A percentile compares a stretch with the other conserved stretches of the same genome.
Conservation (phyloP, 164 flowering plant genomes). For the Aristolochia contorta region DNA sequence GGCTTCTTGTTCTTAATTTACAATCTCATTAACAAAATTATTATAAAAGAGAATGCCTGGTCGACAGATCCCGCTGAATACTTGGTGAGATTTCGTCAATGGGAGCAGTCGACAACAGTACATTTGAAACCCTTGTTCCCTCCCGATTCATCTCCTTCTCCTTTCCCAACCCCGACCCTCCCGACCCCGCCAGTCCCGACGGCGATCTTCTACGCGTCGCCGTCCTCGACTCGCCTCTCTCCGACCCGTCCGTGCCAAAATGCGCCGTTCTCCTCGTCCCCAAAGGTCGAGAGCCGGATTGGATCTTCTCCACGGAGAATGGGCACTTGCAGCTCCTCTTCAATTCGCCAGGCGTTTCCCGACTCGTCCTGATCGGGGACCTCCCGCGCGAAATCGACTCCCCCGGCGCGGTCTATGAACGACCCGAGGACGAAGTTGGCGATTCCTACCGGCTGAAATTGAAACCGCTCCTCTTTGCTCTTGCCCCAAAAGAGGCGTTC, state of each 20-base stretch:
- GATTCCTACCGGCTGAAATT: conserved; percentile 19
- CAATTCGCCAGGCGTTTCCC: conserved; percentile 40
- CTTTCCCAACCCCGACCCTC: conserved; percentile 35
- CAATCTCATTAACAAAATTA: too few relatives aligned
- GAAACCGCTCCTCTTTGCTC: conserved; percentile 40
- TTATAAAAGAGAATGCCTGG: too few relatives aligned
- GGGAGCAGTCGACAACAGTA: conserved; percentile 31
- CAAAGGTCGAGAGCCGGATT: conserved; percentile 54
- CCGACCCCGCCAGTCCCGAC: conserved; percentile 1
- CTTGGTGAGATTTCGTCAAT: background rate
- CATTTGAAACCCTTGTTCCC: conserved; percentile 55
- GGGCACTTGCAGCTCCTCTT: conserved; percentile 77
- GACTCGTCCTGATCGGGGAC: conserved; percentile 57
- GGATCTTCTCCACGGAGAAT: conserved; percentile 70
- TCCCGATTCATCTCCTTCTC: conserved; percentile 70
- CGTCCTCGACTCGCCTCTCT: conserved; percentile 49
- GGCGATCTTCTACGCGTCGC: conserved; percentile 38
- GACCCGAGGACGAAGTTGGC: conserved; percentile 3
- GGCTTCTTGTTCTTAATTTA: too few relatives aligned
- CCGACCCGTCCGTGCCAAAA: conserved; percentile 13
- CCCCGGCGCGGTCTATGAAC: conserved; percentile 2
- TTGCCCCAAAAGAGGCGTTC: conserved; percentile 41
- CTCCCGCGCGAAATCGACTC: conserved; percentile 10
- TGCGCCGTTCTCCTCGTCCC: conserved; percentile 82
- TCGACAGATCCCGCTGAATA: too few relatives aligned